Conservation (phyloP, 1,284 basidiomycete genomes). For the Rhodotorula glutinis region DNA sequence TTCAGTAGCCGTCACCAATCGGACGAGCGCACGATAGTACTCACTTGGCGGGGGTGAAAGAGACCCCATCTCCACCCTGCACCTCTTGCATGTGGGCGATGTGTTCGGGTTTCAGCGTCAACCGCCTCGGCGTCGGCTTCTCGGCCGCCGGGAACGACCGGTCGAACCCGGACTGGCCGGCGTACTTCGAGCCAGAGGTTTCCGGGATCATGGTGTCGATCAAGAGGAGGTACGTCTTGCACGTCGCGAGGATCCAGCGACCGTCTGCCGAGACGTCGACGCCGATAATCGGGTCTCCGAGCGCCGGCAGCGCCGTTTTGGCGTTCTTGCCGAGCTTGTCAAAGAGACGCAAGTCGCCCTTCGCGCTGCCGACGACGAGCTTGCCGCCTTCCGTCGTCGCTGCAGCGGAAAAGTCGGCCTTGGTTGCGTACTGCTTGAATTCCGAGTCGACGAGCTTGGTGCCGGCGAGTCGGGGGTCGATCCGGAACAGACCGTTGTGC, state of each 20-base stretch:
- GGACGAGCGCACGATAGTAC: slow-evolving; percentile 26
- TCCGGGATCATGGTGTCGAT: slow-evolving; percentile 82
- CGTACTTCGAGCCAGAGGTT: slow-evolving; percentile 24
- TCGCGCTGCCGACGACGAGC: slow-evolving; percentile 89
- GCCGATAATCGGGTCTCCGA: slow-evolving; percentile 92
- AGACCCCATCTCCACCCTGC: slow-evolving; percentile 52
- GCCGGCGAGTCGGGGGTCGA: slow-evolving; percentile 88
- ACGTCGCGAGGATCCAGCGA: slow-evolving; percentile 93
- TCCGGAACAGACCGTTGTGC: slow-evolving; percentile 91
- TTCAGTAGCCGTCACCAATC: neutral
- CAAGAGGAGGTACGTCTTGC: slow-evolving; percentile 87
- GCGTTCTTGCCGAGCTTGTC: slow-evolving; percentile 98
- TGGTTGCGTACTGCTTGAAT: slow-evolving; percentile 92
- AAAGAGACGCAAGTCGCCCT: slow-evolving; percentile 94
- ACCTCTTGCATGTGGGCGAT: slow-evolving; percentile 90
- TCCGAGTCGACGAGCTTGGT: slow-evolving; percentile 91
- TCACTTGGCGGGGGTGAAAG: slow-evolving; percentile 86
- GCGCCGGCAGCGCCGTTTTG: slow-evolving; percentile 93
- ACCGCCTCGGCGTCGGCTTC: slow-evolving; percentile 84
- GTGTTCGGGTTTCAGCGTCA: slow-evolving; percentile 88
- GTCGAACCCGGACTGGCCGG: slow-evolving; percentile 54
- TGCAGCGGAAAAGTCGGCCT: slow-evolving; percentile 93
- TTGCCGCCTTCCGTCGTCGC: slow-evolving; percentile 82
- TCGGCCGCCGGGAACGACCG: slow-evolving; percentile 89
- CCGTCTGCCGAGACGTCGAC: slow-evolving; percentile 90